phyloP scores from a whole-genome alignment of 176 grass and related monocot genomes.

The Guadua angustifolia region DNA sequence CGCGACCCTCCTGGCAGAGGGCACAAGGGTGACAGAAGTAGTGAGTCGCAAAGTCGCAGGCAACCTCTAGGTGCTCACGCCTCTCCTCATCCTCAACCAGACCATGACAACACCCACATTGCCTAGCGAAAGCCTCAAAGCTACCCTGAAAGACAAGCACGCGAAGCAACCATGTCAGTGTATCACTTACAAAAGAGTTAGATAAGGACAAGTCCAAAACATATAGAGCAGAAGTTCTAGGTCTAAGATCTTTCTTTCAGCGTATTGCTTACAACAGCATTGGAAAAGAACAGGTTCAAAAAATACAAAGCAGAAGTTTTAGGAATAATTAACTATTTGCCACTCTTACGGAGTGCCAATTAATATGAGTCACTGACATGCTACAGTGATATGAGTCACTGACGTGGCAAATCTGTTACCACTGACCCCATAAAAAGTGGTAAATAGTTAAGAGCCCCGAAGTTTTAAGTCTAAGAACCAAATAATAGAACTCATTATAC shows the following conservation, averaged over 20 bases:
- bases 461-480: not conserved
- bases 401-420: too few species aligned
- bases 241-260: not conserved
- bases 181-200: not conserved
- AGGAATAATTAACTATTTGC: too few species aligned
- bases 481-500: not conserved
- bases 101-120: constrained; percentile 57
- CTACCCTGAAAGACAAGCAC: constrained; percentile 60
- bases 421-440: too few species aligned
- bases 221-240: not conserved
- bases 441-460: too few species aligned
- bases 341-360: too few species aligned
- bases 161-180: constrained; percentile 2
- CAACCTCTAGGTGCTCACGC: constrained; percentile 65
- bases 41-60: constrained; percentile 70
- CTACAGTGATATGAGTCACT: too few species aligned
- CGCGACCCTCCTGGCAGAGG: constrained; percentile 83
- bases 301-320: not conserved
- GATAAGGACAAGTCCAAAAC: not conserved
- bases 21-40: constrained; percentile 83
- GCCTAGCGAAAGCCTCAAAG: constrained; percentile 78
- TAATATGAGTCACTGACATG: too few species aligned
- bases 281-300: not conserved
- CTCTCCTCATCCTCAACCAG: constrained; percentile 52
- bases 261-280: not conserved